Percentiles rank a stretch among this genome's conserved stretches.
Conservation (phyloP, 257 asterid species). For the Scutellaria barbata region DNA sequence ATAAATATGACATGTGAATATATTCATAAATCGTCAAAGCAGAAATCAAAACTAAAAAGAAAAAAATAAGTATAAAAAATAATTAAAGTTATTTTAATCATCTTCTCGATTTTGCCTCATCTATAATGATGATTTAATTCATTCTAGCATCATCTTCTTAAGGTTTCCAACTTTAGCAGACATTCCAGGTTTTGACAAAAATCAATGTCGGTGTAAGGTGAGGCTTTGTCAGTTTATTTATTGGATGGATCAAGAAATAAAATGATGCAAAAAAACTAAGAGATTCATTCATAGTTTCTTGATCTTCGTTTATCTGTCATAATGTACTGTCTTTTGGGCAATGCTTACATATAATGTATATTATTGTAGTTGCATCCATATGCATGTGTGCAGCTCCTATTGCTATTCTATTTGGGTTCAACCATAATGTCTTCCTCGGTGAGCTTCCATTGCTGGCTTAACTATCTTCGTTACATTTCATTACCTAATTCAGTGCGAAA, state of each 20-base stretch:
- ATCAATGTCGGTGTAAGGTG: not conserved
- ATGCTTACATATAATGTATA: not conserved
- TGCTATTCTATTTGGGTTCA: conserved; percentile 68
- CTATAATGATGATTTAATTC: not conserved
- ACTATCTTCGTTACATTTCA: not conserved
- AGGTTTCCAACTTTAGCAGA: not conserved
- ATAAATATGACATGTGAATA: too few species aligned
- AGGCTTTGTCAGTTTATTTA: not conserved
- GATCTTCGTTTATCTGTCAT: not conserved
- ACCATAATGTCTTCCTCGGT: conserved; percentile 74
- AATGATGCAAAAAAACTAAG: too few species aligned
- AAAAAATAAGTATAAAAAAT: too few species aligned
- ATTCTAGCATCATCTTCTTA: not conserved
- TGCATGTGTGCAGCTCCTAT: conserved; percentile 74
- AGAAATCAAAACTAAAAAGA: too few species aligned
- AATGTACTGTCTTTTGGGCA: not conserved
- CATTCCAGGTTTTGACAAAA: not conserved
- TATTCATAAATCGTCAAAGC: too few species aligned
- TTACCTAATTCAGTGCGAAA: not conserved
- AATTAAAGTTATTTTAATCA: too few species aligned
- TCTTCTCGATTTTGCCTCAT: not conserved
- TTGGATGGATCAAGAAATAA: too few species aligned
- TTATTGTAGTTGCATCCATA: conserved; percentile 59
- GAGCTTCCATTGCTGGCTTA: conserved; percentile 31
- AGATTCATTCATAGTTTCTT: not conserved